Base-by-base conservation (phyloP, 768 basidiomycete genomes). In the Termitomyces eurrhizus region DNA sequence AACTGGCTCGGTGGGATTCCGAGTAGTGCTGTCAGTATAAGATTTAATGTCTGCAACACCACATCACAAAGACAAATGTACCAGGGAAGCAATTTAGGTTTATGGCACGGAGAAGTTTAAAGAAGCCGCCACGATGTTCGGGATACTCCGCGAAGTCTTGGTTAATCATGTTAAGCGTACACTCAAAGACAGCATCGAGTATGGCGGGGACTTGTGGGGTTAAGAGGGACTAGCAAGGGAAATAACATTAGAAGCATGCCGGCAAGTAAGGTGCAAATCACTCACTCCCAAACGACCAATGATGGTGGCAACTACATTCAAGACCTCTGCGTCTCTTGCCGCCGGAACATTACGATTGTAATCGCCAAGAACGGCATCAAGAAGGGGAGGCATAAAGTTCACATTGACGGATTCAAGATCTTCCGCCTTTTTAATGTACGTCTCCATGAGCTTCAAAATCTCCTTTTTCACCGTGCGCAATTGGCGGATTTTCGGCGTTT, bases 131-230 rank as follows among this genome's bases (percentile, higher is more conserved):
- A 60, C 97, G 92, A 72, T 98, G 96, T 72, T 99, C 97, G 9
- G 97, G 97, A 78, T 84, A 99, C 75, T 98, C 97, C n/a, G 95
- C 79, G 66, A 98, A 96, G 78, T 99, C 96, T 81, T 97, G 93
- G 74, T 98, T 98, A 73, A 99, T 99, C 97, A 98, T 99, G 67
- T 87, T 89, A 60, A 99, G 77, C 4, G 97, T 99, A 48, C 93
- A 92, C 73, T 98, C 95, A 70, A 99, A 98, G 52, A 98, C 93
- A 11, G 96, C 95, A 68, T 98, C 96, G 53, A 99, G 82, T 61
- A 97, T 91, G 9, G 96, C 90, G 3, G 92, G 91, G 18, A 98
- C 90, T 84, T 98, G 95, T 6, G 94, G 91, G 11, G 91, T 96
- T 57, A 98, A 82, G 46, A 95, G 81, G 26, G 82, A 75, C 95